Evolutionary conservation across 2,329 filamentous ascomycete genomes (phyloP), one percentile per base, ranked within the genome.

Genomic region (Exophiala sp.): DNA sequence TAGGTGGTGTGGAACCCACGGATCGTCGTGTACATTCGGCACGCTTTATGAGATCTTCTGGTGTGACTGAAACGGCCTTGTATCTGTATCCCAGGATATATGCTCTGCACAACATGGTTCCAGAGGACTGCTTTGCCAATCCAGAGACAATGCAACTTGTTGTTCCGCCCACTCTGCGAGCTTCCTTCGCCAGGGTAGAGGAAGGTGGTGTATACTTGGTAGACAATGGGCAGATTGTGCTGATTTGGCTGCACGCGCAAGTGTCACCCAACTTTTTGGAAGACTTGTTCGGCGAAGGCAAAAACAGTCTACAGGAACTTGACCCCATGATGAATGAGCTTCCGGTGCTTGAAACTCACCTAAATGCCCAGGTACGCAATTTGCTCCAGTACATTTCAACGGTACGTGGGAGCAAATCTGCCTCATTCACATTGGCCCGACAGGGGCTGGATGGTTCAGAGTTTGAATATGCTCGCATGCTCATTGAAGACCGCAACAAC

Each of bases 51-150:
- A 88, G 89, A 54, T 86, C 86, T 11, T 95, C 97, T 82, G 91
- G 91, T 32, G 83, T 88, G 18, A 79, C 86, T 16, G 94, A 97
- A 69, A 77, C 96, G 40, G 90, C 89, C 21, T 77, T 96, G 34
- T 97, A 97, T 69, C 85, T 99, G 45, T 99, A 99, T 70, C 94
- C 94, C 16, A 86, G 91, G 51, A 95, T 99, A 73, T 86, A 96
- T 57, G 84, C 94, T 3, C 75, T 99, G 46, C 94, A 99, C 77
- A 95, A 91, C 68, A 82, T 99, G 54, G 82, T 88, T 49, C 84
- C 89, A 0, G 85, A 87, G 59, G 91, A 97, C 63, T 92, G 94
- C 8, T 99, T 97, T 69, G 84, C 91, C n/a, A 91, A 96, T 65
- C 65, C 81, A 10, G 85, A 90, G 67, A 90, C 89, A 3, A 91